These are phyloP conservation scores for Theileria luwenshuni DNA, from an alignment of 169 alveolate species.

Conservation along the genomic window DNA sequence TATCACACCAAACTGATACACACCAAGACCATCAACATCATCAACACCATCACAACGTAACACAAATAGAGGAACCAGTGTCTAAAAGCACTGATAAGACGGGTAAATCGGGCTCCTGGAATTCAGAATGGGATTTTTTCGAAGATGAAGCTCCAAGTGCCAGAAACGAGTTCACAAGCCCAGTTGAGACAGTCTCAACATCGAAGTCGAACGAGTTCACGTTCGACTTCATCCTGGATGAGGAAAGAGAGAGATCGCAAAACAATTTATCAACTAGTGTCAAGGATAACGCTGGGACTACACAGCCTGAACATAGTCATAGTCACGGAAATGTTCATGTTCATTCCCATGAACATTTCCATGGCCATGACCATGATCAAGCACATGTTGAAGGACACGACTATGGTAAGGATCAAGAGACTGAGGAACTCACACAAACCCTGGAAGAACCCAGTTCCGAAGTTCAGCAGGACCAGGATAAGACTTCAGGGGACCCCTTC, in stretches of 20 bases:
- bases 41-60: background rate
- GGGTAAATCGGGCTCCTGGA: constrained; percentile 27
- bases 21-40: background rate
- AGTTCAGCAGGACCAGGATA: background rate
- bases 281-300: no score
- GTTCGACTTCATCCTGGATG: background rate
- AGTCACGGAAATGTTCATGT: no score
- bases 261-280: background rate
- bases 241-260: background rate
- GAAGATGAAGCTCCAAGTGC: constrained; percentile 32
- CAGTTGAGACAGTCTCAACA: background rate
- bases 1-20: background rate
- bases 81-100: background rate
- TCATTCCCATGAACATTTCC: no score
- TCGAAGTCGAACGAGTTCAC: background rate
- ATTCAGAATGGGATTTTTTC: constrained; percentile 50
- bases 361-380: no score
- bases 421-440: no score
- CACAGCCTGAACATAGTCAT: no score
- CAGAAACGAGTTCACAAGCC: background rate
- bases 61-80: background rate
- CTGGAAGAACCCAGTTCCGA: no score
- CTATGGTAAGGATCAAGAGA: background rate
- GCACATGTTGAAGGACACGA: background rate
- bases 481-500: background rate